Evolutionary conservation across 2,329 filamentous ascomycete species (phyloP).

Genomic region (Ciborinia camelliae): DNA sequence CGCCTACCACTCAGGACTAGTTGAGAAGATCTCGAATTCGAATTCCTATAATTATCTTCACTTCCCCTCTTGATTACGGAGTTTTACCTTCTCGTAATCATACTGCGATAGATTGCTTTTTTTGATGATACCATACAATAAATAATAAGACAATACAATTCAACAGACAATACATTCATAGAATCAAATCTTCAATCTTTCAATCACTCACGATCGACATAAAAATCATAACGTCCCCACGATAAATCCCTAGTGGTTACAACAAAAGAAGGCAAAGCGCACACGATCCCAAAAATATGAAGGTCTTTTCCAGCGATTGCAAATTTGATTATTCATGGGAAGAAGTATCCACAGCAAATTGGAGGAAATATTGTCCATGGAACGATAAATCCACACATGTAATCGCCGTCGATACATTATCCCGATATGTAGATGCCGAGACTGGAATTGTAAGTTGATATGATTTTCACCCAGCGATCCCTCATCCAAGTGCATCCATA

Average conservation of each 20-base stretch:
- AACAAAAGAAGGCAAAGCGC: conserved; percentile 9
- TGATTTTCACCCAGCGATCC: no score
- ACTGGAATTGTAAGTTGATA: conserved; percentile 65
- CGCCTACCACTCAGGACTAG: no score
- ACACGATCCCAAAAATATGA: conserved; percentile 64
- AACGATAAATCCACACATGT: conserved; percentile 98
- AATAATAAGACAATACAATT: background rate
- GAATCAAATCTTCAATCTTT: background rate
- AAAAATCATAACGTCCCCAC: background rate
- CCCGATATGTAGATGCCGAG: conserved; percentile 60
- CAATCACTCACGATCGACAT: background rate
- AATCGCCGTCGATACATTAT: conserved; percentile 88
- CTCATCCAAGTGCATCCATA: no score
- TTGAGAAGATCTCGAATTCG: background rate
- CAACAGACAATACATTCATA: no score
- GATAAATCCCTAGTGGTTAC: background rate
- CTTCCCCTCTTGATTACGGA: background rate
- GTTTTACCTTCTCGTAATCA: background rate
- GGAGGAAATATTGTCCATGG: conserved; percentile 98
- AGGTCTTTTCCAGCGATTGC: conserved; percentile 86
- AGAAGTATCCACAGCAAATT: conserved; percentile 95
- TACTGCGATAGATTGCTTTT: no score
- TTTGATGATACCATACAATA: background rate
- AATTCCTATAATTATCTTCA: background rate
- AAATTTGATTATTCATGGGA: conserved; percentile 99